phyloP scores from a whole-genome alignment of 2,329 filamentous ascomycete species.

The Penicillium oxalicum region DNA sequence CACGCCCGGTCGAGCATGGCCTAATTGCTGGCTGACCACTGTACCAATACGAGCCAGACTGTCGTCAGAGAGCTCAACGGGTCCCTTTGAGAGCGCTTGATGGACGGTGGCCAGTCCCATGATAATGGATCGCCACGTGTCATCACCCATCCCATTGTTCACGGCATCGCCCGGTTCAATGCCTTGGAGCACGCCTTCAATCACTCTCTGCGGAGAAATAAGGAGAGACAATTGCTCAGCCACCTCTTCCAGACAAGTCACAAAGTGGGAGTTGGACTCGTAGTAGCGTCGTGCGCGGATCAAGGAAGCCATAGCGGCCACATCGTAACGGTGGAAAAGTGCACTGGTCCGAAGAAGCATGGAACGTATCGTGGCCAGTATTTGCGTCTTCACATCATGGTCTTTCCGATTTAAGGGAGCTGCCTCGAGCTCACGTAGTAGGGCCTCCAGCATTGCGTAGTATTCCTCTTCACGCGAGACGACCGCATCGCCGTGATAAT shows the following conservation, averaged over 20 bases:
- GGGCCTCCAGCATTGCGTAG: conserved; percentile 32
- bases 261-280: conserved; percentile 36
- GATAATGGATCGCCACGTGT: conserved; percentile 28
- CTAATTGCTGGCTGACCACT: conserved; percentile 29
- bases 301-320: conserved; percentile 32
- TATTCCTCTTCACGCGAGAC: conserved; percentile 33
- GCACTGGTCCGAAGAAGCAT: conserved; percentile 34
- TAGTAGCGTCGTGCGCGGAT: conserved; percentile 35
- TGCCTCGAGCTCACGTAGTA: conserved; percentile 35
- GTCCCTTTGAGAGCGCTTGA: conserved; percentile 14
- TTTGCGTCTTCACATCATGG: conserved; percentile 38
- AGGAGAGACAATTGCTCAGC: conserved; percentile 31
- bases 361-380: conserved; percentile 37
- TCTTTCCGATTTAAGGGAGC: conserved; percentile 26
- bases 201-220: conserved; percentile 15
- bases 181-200: conserved; percentile 32
- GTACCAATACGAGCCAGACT: conserved; percentile 24
- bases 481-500: conserved; percentile 31
- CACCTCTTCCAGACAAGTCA: conserved; percentile 36
- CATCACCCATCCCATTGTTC: conserved; percentile 17
- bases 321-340: conserved; percentile 31
- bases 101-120: conserved; percentile 27
- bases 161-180: conserved; percentile 25
- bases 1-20: conserved; percentile 32
- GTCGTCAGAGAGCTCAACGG: conserved; percentile 18